These are phyloP conservation scores for Inonotus hispidus DNA, from an alignment of 1,284 basidiomycete genomes.

Conservation along the genomic window DNA sequence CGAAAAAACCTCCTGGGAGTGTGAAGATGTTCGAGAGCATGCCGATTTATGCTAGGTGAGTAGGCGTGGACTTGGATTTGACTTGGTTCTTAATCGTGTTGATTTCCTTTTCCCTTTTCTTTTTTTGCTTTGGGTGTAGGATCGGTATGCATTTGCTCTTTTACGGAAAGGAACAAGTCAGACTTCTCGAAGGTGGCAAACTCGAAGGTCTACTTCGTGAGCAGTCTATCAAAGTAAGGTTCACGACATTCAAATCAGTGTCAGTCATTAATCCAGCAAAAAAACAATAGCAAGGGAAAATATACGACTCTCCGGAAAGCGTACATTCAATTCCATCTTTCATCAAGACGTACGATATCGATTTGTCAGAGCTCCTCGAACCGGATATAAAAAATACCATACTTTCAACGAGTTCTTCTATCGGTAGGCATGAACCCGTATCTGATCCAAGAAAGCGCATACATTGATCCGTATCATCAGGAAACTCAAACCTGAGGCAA, in stretches of 20 bases:
- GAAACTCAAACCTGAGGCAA: constrained; percentile 56
- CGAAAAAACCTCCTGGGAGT: constrained; percentile 29
- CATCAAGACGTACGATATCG: constrained; percentile 65
- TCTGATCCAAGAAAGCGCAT: not conserved
- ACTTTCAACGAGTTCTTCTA: constrained; percentile 85
- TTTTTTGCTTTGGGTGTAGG: no score
- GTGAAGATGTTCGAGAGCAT: constrained; percentile 73
- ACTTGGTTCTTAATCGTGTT: constrained; percentile 20
- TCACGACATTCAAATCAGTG: not conserved
- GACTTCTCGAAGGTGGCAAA: constrained; percentile 47
- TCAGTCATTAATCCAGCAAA: not conserved
- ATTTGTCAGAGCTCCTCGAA: constrained; percentile 58
- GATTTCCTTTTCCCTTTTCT: constrained; percentile 20
- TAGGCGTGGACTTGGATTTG: not conserved
- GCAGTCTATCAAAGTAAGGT: constrained; percentile 56
- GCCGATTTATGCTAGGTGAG: constrained; percentile 65
- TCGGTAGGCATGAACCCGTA: constrained; percentile 27
- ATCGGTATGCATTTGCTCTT: constrained; percentile 80
- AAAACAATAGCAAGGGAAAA: constrained; percentile 42
- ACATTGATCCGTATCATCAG: constrained; percentile 27
- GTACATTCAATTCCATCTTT: constrained; percentile 64
- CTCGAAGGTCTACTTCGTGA: constrained; percentile 59
- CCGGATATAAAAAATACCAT: constrained; percentile 58
- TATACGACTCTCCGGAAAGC: constrained; percentile 51
- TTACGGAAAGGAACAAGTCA: constrained; percentile 49